A percentile compares a stretch with the other conserved stretches of the same genome.
Evolutionary conservation across 257 asterid genomes (phyloP).

Genomic region (Jasminum sambac): DNA sequence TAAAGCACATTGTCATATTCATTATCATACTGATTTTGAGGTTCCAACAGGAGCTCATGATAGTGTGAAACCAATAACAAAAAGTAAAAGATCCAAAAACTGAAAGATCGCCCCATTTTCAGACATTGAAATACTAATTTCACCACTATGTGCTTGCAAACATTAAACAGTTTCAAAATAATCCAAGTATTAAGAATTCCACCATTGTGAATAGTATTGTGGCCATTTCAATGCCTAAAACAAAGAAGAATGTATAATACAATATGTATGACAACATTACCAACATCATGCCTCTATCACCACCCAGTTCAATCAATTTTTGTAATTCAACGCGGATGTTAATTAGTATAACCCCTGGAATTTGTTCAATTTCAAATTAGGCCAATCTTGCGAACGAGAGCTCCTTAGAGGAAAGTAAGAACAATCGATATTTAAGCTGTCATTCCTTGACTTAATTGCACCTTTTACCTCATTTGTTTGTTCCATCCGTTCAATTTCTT

Average conservation of each 20-base stretch:
- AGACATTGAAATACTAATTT: background rate
- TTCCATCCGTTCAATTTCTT: background rate
- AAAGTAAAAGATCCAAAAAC: background rate
- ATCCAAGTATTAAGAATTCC: too few species aligned
- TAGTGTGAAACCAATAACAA: background rate
- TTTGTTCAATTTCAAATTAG: background rate
- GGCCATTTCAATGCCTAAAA: background rate
- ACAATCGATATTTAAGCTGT: background rate
- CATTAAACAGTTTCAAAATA: too few species aligned
- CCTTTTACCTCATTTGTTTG: background rate
- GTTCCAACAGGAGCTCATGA: background rate
- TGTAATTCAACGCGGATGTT: background rate
- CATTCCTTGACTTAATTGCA: background rate
- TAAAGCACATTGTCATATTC: slow-evolving; percentile 4
- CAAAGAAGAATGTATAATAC: background rate
- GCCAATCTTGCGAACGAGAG: background rate
- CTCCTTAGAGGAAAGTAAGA: background rate
- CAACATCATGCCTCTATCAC: background rate
- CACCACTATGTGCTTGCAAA: too few species aligned
- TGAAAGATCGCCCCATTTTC: background rate
- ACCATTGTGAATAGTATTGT: background rate
- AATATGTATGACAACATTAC: background rate
- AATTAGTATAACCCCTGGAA: background rate
- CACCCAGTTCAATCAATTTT: background rate
- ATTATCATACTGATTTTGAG: background rate